Evolutionary conservation across 495 filamentous ascomycete species (phyloP), one percentile per base, ranked within the genome.

Genomic region (Aspergillus nidulans): DNA sequence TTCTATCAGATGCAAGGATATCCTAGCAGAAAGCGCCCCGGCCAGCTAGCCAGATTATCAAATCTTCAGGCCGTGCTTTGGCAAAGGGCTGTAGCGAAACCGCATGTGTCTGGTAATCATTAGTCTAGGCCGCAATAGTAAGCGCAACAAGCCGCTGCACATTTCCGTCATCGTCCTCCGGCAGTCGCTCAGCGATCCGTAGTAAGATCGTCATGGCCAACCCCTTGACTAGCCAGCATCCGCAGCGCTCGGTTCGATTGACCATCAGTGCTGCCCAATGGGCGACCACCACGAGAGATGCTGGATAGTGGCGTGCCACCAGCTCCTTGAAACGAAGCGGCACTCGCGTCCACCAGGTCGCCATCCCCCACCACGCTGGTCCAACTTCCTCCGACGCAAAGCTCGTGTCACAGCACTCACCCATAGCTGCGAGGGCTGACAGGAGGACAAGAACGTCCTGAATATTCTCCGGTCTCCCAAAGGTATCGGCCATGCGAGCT

Each of bases 211-310:
- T 34, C 30, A 34, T 34, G 30, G 4, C 15, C 30, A 50, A 15
- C 1, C 50, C 50, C 25, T 16, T 43, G 15, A 52, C 6, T 16
- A 44, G 38, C 51, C 51, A 53, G 26, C 41, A 53, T 0, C 51
- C 51, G 19, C 40, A 45, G 12, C 20, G 1, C 19, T 53, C 41
- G 1, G 41, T 41, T 12, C 40, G 24, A 26, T 24, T 20, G 3
- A 56, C 36, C 34, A 56, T 19, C 0, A 56, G 8, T 6, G 46
- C 53, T 5, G 45, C 53, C 53, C 53, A 56, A 20, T 56, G 39
- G 1, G 46, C 53, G 13, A 56, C 16, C 4, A 56, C 44, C 4
- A 50, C 46, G 1, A 50, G 18, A 6, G 25, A 23, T 0, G 46
- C 36, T 12, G 46, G 19, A 19, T 24, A 18, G 12, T 42, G 6